phyloP scores from a whole-genome alignment of 148 eudicot genomes.

The Cornus kousa region DNA sequence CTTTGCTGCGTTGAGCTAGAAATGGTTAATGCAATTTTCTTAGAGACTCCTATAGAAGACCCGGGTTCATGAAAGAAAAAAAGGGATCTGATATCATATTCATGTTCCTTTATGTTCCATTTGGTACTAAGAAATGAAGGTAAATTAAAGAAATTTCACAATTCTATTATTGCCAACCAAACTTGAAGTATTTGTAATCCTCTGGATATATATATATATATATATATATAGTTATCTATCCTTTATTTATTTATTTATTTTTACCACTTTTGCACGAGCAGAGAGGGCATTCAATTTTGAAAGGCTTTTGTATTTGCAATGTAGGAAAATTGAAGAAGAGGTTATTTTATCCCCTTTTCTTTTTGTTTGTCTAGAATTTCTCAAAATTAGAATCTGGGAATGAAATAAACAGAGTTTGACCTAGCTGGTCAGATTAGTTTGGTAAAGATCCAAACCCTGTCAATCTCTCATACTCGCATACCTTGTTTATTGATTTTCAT shows the following conservation, averaged over 20 bases:
- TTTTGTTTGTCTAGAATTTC: background rate
- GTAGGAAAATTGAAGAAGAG: background rate
- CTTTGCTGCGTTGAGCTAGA: too few species aligned
- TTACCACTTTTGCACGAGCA: background rate
- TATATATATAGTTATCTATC: background rate
- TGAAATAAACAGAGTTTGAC: background rate
- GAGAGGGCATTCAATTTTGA: background rate
- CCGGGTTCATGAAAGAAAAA: too few species aligned
- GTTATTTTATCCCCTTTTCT: background rate
- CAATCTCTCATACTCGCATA: background rate
- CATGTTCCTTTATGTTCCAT: background rate
- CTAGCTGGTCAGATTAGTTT: conserved; percentile 4
- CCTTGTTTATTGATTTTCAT: background rate
- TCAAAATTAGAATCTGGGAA: background rate
- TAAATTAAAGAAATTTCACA: too few species aligned
- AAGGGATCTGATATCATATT: background rate
- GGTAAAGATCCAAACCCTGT: background rate
- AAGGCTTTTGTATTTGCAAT: background rate
- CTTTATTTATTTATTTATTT: background rate
- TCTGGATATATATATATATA: background rate
- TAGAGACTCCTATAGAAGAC: too few species aligned
- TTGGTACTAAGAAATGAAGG: background rate
- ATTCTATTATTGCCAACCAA: background rate
- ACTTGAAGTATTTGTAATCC: background rate
- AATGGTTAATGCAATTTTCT: too few species aligned